Percentiles rank a stretch among this genome's conserved stretches.
Evolutionary conservation across 352 stramenopile species (phyloP).

Genomic region (Globisporangium viniferum): DNA sequence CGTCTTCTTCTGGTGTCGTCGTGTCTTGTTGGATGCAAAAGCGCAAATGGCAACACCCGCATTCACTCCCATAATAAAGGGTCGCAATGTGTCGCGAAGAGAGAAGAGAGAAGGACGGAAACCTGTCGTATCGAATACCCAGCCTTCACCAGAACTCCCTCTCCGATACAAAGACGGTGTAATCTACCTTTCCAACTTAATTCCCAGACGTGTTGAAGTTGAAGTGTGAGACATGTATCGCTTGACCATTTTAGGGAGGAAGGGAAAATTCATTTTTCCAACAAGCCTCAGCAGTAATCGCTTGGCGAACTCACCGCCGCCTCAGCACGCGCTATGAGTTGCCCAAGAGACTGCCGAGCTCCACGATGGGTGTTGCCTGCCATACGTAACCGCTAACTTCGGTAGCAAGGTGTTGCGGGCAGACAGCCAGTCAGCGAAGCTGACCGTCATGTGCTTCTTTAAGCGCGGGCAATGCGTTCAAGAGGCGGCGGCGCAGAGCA

Average conservation of each 20-base stretch:
- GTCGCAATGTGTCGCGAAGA: neutral
- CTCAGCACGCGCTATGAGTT: conserved; percentile 41
- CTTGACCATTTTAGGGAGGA: neutral
- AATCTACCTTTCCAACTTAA: neutral
- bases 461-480: conserved; percentile 35
- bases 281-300: neutral
- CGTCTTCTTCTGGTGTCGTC: neutral
- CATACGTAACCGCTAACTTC: neutral
- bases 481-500: conserved; percentile 60
- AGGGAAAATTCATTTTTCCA: neutral
- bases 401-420: conserved; percentile 13
- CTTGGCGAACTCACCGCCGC: neutral
- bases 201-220: neutral
- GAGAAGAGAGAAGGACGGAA: neutral
- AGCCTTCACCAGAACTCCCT: too few relatives aligned
- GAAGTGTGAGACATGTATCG: neutral
- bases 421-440: conserved; percentile 91
- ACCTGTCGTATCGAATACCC: neutral
- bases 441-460: conserved; percentile 13
- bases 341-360: conserved; percentile 82
- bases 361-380: neutral
- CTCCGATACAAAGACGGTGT: neutral
- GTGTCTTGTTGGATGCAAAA: conserved; percentile 1
- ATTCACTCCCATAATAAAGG: neutral
- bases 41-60: neutral